Evolutionary conservation across 352 stramenopile species (phyloP), one percentile per base, ranked within the genome.

Genomic region (Phytophthora uliginosa): DNA sequence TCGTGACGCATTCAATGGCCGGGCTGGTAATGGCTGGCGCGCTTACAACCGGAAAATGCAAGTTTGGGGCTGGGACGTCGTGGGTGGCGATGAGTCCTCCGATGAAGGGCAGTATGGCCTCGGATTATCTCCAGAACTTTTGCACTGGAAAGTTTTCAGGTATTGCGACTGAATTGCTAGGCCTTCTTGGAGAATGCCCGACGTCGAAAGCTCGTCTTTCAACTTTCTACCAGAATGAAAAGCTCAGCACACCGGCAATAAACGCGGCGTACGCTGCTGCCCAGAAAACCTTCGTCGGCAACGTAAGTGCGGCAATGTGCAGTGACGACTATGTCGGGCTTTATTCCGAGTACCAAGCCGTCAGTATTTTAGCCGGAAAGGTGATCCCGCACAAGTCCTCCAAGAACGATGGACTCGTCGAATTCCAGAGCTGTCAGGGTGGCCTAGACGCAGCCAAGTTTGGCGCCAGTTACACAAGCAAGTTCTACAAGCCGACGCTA

Each of bases 261-360:
- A 67, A 64, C n/a, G 61, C 57, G 4, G 47, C 73, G 4, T 84
- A 82, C 22, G 50, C n/a, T 1, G 61, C 74, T 1, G 66, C 67
- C 5, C 77, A 75, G 20, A 57, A 51, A 28, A 67, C 65, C 1
- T 78, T 78, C 57, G 40, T 20, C 6, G 52, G 57, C 36, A 62
- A 84, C 26, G 68, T 76, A 13, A 73, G 33, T 1, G 69, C 71
- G n/a, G 71, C 66, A 13, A 74, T 85, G 9, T 88, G 78, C 42
- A 78, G 77, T 20, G 62, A 64, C 48, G 42, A 33, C 15, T 77
- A 76, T 33, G 45, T 47, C 12, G 78, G 78, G 15, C 50, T 88
- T 10, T 38, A 78, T 4, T 81, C 77, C 1, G 22, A 45, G 6
- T 74, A 80, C 20, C 55, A 67, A 59, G n/a, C 52, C 3, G 13